phyloP scores from a whole-genome alignment of 1,139 yeast species.

The Suhomyces coccinellae region DNA sequence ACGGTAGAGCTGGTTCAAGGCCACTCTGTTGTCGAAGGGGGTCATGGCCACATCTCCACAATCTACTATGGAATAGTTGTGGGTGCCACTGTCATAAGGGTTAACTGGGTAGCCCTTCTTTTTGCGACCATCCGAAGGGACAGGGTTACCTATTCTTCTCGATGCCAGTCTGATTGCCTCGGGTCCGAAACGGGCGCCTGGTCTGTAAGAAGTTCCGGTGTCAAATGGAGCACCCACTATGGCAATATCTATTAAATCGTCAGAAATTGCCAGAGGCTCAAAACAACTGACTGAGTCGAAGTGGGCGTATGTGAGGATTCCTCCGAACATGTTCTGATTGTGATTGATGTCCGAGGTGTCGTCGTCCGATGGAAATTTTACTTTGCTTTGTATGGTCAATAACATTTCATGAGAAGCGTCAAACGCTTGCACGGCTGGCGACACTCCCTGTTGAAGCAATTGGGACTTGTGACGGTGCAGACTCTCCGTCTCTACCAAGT shows the following conservation, averaged over 20 bases:
- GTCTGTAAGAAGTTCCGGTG: conserved; percentile 49
- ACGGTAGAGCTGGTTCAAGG: conserved; percentile 53
- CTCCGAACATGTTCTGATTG: conserved; percentile 33
- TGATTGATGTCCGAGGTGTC: conserved; percentile 34
- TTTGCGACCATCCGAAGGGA: conserved; percentile 20
- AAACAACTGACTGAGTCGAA: conserved; percentile 43
- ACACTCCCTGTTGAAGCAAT: not conserved
- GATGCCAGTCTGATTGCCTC: conserved; percentile 45
- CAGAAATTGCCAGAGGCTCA: conserved; percentile 17
- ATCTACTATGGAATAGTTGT: conserved; percentile 43
- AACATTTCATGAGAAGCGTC: conserved; percentile 9
- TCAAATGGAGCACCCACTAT: conserved; percentile 56
- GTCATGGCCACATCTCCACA: conserved; percentile 60
- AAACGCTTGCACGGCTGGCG: not conserved
- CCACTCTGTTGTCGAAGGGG: conserved; percentile 55
- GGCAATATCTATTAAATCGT: conserved; percentile 40
- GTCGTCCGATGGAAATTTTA: conserved; percentile 37
- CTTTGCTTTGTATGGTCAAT: conserved; percentile 19
- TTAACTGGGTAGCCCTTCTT: conserved; percentile 17
- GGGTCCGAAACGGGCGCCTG: conserved; percentile 55
- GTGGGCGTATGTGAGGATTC: conserved; percentile 49
- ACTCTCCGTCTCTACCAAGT: conserved; percentile 17
- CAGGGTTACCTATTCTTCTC: conserved; percentile 36
- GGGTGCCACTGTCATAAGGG: conserved; percentile 28
- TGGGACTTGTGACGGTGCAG: conserved; percentile 6